phyloP scores from a whole-genome alignment of 805 yeast genomes.

The Priceomyces melissophilus region DNA sequence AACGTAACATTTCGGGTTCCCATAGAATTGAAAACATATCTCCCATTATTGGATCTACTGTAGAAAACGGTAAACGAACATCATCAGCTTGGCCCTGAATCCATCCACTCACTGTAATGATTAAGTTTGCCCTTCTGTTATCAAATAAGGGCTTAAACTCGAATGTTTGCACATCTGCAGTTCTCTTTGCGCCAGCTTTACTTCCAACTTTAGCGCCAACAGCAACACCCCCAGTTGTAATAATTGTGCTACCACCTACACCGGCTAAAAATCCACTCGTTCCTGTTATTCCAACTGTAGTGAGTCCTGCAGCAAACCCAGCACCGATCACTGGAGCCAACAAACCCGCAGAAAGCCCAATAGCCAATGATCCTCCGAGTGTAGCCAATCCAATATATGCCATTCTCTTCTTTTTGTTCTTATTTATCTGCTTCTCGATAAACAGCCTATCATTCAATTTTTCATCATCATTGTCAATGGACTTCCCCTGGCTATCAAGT shows the following conservation, averaged over 20 bases:
- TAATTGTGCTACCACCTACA: conserved; percentile 92
- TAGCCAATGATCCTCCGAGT: conserved; percentile 89
- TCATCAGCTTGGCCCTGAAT: conserved; percentile 94
- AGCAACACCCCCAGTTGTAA: conserved; percentile 87
- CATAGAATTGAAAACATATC: conserved; percentile 87
- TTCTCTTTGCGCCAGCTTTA: conserved; percentile 78
- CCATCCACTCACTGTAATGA: conserved; percentile 95
- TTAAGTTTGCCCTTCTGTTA: conserved; percentile 80
- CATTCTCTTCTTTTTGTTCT: conserved; percentile 60
- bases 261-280: conserved; percentile 92
- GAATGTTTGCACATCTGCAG: conserved; percentile 90
- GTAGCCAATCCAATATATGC: conserved; percentile 94
- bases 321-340: conserved; percentile 98
- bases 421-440: conserved; percentile 67
- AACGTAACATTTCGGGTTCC: conserved; percentile 97
- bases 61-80: conserved; percentile 91
- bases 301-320: conserved; percentile 94
- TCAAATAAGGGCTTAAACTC: conserved; percentile 92
- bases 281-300: conserved; percentile 94
- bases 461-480: conserved; percentile 62
- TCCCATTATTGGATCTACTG: conserved; percentile 97
- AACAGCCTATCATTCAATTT: conserved; percentile 77
- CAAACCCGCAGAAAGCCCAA: conserved; percentile 93
- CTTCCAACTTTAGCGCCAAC: conserved; percentile 89
- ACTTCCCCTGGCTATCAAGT: conserved; percentile 54